A percentile compares a stretch with the other conserved stretches of the same genome.
These are phyloP conservation scores for Ophiosphaerella korrae DNA, from an alignment of 2,329 filamentous ascomycete species.

Conservation along the genomic window DNA sequence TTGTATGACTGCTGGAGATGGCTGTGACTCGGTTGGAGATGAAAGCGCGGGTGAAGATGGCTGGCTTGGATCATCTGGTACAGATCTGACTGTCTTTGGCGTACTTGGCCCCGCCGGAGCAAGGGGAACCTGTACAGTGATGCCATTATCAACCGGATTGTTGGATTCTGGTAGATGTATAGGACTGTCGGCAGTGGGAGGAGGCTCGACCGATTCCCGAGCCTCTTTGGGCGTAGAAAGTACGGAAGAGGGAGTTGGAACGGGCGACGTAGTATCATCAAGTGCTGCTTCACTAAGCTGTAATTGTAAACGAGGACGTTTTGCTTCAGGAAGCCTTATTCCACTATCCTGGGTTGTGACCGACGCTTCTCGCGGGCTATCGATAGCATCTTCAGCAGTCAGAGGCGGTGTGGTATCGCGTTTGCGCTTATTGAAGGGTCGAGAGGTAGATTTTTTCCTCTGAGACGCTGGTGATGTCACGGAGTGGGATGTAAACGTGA, in stretches of 20 bases:
- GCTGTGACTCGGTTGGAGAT: conserved; percentile 19
- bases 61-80: conserved; percentile 13
- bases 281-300: conserved; percentile 23
- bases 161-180: conserved; percentile 18
- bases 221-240: conserved; percentile 13
- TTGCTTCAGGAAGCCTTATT: conserved; percentile 34
- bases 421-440: conserved; percentile 59
- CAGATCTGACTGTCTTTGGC: conserved; percentile 23
- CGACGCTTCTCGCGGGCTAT: conserved; percentile 28
- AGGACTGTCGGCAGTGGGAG: conserved; percentile 18
- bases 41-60: conserved; percentile 22
- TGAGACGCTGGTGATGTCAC: conserved; percentile 25
- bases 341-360: conserved; percentile 34
- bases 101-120: conserved; percentile 51
- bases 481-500: conserved; percentile 31
- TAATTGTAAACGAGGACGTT: conserved; percentile 34
- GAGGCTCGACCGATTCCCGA: conserved; percentile 15
- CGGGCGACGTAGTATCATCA: conserved; percentile 13
- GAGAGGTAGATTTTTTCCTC: conserved; percentile 28
- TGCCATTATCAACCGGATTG: conserved; percentile 20
- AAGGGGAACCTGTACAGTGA: conserved; percentile 49
- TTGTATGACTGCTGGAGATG: conserved; percentile 13
- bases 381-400: conserved; percentile 15
- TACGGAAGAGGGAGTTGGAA: conserved; percentile 14
- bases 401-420: conserved; percentile 54